Conservation (phyloP, 1,284 basidiomycete species). For the Cutaneotrichosporon mucoides region DNA sequence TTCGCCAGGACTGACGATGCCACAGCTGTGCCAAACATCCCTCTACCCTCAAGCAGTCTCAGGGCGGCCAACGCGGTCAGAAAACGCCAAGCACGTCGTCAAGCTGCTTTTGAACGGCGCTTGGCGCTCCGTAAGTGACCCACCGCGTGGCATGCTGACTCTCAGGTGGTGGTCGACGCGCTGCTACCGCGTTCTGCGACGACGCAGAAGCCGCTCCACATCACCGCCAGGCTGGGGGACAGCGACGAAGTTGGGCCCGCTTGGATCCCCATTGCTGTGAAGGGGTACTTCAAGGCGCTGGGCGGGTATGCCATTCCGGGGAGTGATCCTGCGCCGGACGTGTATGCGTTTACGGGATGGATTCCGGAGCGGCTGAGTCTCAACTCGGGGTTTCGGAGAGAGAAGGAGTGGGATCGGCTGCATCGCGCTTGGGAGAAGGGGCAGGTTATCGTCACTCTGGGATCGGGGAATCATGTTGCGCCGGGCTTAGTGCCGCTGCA, state of each 20-base stretch:
- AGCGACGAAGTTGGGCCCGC: slow-evolving; percentile 19
- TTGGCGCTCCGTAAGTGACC: slow-evolving; percentile 39
- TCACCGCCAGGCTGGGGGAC: slow-evolving; percentile 15
- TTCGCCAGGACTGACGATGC: too few relatives aligned
- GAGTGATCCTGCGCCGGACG: slow-evolving; percentile 40
- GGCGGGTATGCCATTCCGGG: slow-evolving; percentile 43
- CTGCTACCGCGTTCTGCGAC: slow-evolving; percentile 28
- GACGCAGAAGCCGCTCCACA: slow-evolving; percentile 27
- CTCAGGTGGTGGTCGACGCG: slow-evolving; percentile 37
- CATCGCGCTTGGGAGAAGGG: slow-evolving; percentile 52
- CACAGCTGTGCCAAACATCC: slow-evolving; percentile 40
- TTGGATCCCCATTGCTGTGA: slow-evolving; percentile 39
- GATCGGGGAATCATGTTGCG: slow-evolving; percentile 57
- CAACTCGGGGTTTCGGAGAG: slow-evolving; percentile 64
- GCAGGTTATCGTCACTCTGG: slow-evolving; percentile 68
- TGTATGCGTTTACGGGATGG: slow-evolving; percentile 69
- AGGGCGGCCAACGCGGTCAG: slow-evolving; percentile 43
- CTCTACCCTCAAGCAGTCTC: slow-evolving; percentile 26
- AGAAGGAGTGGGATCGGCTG: slow-evolving; percentile 66
- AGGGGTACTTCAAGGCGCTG: slow-evolving; percentile 42
- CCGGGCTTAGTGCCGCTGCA: slow-evolving; percentile 36
- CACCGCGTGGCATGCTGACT: not conserved
- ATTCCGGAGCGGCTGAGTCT: slow-evolving; percentile 63
- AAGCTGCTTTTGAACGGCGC: slow-evolving; percentile 45
- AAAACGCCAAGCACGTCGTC: slow-evolving; percentile 49